Evolutionary conservation across 2,329 filamentous ascomycete genomes (phyloP).

Genomic region (Trichophyton mentagrophytes): DNA sequence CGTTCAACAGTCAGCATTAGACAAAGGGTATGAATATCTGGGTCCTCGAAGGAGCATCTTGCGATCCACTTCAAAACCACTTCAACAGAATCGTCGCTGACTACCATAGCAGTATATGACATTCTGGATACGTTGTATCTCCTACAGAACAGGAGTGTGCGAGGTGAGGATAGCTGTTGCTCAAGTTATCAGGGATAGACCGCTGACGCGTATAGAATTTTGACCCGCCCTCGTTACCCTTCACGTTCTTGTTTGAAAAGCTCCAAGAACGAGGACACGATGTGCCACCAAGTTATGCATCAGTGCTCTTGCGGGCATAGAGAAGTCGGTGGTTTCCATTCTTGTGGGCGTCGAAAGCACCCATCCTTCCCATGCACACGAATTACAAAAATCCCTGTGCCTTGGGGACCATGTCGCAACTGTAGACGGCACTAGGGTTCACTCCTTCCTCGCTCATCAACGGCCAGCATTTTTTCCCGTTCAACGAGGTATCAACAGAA

Average conservation of each 20-base stretch:
- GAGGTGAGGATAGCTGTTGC: neutral
- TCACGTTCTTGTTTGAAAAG: neutral
- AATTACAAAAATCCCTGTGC: slow-evolving; percentile 7
- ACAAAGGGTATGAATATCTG: too few species aligned
- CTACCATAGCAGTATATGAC: neutral
- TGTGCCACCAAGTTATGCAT: slow-evolving; percentile 12
- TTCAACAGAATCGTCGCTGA: too few species aligned
- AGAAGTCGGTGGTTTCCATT: slow-evolving; percentile 8
- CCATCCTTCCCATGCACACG: neutral
- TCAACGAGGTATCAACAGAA: neutral
- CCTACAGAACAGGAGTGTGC: neutral
- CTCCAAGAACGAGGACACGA: neutral
- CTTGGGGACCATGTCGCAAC: slow-evolving; percentile 6
- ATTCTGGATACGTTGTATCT: neutral
- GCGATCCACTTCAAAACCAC: neutral
- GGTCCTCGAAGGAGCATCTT: too few species aligned
- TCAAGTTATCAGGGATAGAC: neutral
- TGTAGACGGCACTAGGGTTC: slow-evolving; percentile 2
- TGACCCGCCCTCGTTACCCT: neutral
- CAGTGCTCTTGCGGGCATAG: slow-evolving; percentile 9
- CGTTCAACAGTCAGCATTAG: too few species aligned
- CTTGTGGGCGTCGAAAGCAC: slow-evolving; percentile 4
- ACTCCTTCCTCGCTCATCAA: neutral
- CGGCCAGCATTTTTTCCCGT: neutral
- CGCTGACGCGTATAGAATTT: neutral